Evolutionary conservation across 1,139 yeast species (phyloP), one percentile per base, ranked within the genome.

Genomic region (Blastobotrys ciferrii): DNA sequence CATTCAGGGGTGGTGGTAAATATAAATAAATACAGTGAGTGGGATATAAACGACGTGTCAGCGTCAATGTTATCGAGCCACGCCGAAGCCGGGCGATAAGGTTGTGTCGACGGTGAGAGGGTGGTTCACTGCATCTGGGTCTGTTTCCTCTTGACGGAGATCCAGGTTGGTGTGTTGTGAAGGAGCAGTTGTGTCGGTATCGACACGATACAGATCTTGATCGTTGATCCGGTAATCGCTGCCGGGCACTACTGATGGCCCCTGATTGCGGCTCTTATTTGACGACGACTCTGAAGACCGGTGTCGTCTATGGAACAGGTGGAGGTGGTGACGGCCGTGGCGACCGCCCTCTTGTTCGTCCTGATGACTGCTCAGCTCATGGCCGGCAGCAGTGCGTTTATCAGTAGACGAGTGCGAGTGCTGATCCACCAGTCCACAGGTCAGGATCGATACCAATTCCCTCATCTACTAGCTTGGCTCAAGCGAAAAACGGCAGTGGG

Each of bases 21-120:
- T n/a, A n/a, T n/a, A n/a, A n/a, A n/a, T n/a, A 9, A 23, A 23
- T 23, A 23, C 28, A 23, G 28, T 23, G 5, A 9, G 28, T 23
- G 9, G 9, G 28, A 23, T 5, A 23, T 23, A 9, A 6, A 15
- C 6, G 17, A 14, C 19, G n/a, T 31, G 30, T 6, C 30, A 25
- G 11, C 11, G 6, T 25, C 9, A 18, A 17, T 4, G 15, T 23
- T 35, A 39, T 9, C 38, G 25, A 4, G 53, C 51, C 14, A 52
- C 45, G 4, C 54, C 53, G 41, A 53, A 53, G 5, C 47, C 50
- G 1, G 53, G 49, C 18, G 54, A 52, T 12, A 53, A 28, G 3
- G 57, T 46, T 2, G 53, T 52, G 43, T 53, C 57, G 4, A 53
- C 47, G 23, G 42, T 44, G 11, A 53, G 42, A 1, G 57, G 52